A percentile compares a stretch with the other conserved stretches of the same genome.
phyloP scores from a whole-genome alignment of 1,139 yeast species.

The Candida glucosophila region DNA sequence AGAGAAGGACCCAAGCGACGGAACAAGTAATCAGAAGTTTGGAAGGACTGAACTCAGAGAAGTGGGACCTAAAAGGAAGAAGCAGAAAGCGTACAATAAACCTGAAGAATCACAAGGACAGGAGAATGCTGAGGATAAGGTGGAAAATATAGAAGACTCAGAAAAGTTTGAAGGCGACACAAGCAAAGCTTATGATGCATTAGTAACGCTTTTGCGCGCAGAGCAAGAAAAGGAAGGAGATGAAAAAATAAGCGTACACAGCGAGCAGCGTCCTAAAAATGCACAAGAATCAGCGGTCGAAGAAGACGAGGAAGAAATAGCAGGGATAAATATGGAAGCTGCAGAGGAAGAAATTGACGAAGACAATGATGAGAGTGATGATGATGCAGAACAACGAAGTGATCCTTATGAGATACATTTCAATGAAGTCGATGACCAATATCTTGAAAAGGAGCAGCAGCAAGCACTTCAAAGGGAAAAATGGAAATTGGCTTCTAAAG shows the following conservation, averaged over 20 bases:
- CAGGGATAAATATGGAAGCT: slow-evolving; percentile 6
- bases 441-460: slow-evolving; percentile 17
- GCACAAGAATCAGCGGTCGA: slow-evolving; percentile 6
- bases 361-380: slow-evolving; percentile 20
- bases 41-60: slow-evolving; percentile 56
- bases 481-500: slow-evolving; percentile 20
- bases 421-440: slow-evolving; percentile 41
- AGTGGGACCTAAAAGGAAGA: slow-evolving; percentile 32
- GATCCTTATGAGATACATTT: slow-evolving; percentile 78
- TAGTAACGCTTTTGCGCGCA: slow-evolving; percentile 57
- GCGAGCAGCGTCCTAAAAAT: slow-evolving; percentile 1
- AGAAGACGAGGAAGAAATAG: slow-evolving; percentile 6
- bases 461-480: slow-evolving; percentile 10
- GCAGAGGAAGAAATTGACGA: slow-evolving; percentile 20
- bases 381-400: slow-evolving; percentile 14
- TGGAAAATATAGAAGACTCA: slow-evolving; percentile 5
- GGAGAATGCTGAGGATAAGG: slow-evolving; percentile 10
- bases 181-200: slow-evolving; percentile 63
- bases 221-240: slow-evolving; percentile 31
- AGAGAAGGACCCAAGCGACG: too few relatives aligned
- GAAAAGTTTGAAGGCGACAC: slow-evolving; percentile 9
- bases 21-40: slow-evolving; percentile 26
- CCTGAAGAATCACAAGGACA: slow-evolving; percentile 5
- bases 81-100: not conserved
- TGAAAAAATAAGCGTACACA: slow-evolving; percentile 6